Percentiles rank a stretch among this genome's conserved stretches.
These are phyloP conservation scores for Phytophthora sansomeana DNA, from an alignment of 352 stramenopile species.

Conservation along the genomic window DNA sequence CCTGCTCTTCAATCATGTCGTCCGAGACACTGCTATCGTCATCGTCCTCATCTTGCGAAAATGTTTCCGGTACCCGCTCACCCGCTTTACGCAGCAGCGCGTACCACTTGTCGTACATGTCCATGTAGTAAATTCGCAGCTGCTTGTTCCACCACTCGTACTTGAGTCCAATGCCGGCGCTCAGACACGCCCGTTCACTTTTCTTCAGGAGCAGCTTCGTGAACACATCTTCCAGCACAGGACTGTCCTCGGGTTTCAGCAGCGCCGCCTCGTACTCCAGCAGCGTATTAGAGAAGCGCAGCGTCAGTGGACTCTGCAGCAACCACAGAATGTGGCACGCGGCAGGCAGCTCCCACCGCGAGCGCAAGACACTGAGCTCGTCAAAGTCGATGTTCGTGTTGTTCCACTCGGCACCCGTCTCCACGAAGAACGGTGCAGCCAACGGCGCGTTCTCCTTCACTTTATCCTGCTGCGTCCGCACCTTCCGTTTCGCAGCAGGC, in stretches of 20 bases:
- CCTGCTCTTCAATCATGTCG: constrained; percentile 41
- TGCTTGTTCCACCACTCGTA: constrained; percentile 92
- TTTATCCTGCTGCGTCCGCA: constrained; percentile 62
- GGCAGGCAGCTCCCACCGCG: constrained; percentile 79
- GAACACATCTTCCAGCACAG: constrained; percentile 84
- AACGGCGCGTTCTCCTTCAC: constrained; percentile 66
- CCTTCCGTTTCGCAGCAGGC: constrained; percentile 64
- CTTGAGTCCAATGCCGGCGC: constrained; percentile 79
- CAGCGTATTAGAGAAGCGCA: constrained; percentile 81
- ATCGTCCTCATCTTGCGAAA: constrained; percentile 76
- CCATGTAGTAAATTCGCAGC: constrained; percentile 83
- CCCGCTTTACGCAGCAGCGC: constrained; percentile 76
- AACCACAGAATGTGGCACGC: constrained; percentile 88
- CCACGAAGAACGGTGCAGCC: constrained; percentile 68
- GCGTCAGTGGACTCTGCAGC: constrained; percentile 78
- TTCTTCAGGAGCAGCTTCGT: constrained; percentile 89
- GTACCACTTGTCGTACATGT: constrained; percentile 87
- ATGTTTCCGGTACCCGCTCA: constrained; percentile 68
- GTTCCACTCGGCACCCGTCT: constrained; percentile 76
- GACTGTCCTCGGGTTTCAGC: constrained; percentile 73
- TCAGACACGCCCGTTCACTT: constrained; percentile 80
- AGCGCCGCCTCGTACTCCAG: constrained; percentile 87
- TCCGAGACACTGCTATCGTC: constrained; percentile 35
- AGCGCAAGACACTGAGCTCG: constrained; percentile 63
- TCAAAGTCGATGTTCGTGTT: constrained; percentile 79